Percentiles rank a stretch among this genome's conserved stretches.
Conservation (phyloP, 2,329 filamentous ascomycete species). For the Dryadomyces sulphureus region DNA sequence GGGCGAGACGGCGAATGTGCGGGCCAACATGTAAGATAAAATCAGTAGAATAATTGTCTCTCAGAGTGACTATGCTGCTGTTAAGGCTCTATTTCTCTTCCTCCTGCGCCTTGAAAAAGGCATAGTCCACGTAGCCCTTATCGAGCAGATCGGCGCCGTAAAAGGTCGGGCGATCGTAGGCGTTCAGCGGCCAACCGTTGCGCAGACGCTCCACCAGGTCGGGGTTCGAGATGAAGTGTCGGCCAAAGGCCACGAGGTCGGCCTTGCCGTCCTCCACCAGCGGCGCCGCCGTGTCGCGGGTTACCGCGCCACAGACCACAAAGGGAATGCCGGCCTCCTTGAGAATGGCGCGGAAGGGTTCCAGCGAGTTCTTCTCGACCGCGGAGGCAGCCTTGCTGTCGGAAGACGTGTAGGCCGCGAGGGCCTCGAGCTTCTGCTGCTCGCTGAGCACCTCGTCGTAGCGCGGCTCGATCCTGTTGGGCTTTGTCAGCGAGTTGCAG, state of each 20-base stretch:
- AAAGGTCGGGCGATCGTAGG: slow-evolving; percentile 23
- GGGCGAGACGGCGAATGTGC: neutral
- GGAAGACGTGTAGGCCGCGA: slow-evolving; percentile 33
- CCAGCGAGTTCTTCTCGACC: slow-evolving; percentile 6
- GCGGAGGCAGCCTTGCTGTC: neutral
- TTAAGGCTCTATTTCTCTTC: neutral
- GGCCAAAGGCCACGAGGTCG: slow-evolving; percentile 23
- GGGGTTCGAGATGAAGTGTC: slow-evolving; percentile 28
- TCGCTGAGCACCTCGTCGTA: slow-evolving; percentile 10
- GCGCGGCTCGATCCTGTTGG: slow-evolving; percentile 7
- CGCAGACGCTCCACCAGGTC: slow-evolving; percentile 25
- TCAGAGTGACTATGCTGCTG: neutral
- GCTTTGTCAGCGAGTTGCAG: neutral
- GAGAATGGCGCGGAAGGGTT: slow-evolving; percentile 15
- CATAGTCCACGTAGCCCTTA: slow-evolving; percentile 25
- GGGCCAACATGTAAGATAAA: slow-evolving; percentile 1
- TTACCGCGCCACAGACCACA: slow-evolving; percentile 17
- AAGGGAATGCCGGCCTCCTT: slow-evolving; percentile 31
- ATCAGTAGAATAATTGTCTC: neutral
- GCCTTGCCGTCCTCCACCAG: slow-evolving; percentile 12
- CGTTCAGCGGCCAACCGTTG: slow-evolving; percentile 20
- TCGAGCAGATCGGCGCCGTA: slow-evolving; percentile 20
- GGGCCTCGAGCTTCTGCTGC: slow-evolving; percentile 22
- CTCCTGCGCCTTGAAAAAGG: slow-evolving; percentile 12
- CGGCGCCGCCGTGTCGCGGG: slow-evolving; percentile 13